Evolutionary conservation across 2,329 filamentous ascomycete species (phyloP), one percentile per base, ranked within the genome.

Genomic region (Fusarium longipes): DNA sequence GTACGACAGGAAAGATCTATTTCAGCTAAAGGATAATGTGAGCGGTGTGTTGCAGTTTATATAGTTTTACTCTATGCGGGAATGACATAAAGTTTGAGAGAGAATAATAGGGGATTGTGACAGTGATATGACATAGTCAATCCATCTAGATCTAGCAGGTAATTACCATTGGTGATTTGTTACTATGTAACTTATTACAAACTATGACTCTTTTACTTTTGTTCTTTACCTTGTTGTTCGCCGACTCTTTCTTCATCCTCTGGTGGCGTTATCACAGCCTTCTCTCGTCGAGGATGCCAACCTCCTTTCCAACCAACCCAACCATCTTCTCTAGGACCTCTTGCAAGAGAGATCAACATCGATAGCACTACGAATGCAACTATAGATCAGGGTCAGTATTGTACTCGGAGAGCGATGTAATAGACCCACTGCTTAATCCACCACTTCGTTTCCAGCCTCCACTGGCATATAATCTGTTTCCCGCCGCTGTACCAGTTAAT

Each of bases 401-500:
- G 2, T 12, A 1, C 9, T 20, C 4, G 9, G 7, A 17, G 12
- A 55, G 10, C 2, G 20, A 4, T 57, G n/a, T 3, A 12, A 9
- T 24, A 20, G 11, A 64, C 66, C 64, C 66, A 77, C 75, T 77
- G 55, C 74, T 73, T 24, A 65, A 79, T 9, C 76, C 78, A 0
- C 82, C 81, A 54, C 83, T 86, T 63, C 78, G 81, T 9, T 73
- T 77, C 84, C 84, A 86, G 0, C 84, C 84, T 2, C 84, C 84
- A 29, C 78, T 71, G 0, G 83, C 83, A 57, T 85, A 86, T 3
- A 86, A 73, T 18, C 80, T 77, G 63, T 86, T 86, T 0, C 86
- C 86, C 6, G 86, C 86, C 2, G 86, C 82, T 0, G 88, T 90
- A 0, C 92, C 92, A 3, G 89, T 89, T 44, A 96, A 70, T 79